A percentile compares a stretch with the other conserved stretches of the same genome.
Evolutionary conservation across 257 asterid genomes (phyloP).

Genomic region (Primulina huaijiensis): DNA sequence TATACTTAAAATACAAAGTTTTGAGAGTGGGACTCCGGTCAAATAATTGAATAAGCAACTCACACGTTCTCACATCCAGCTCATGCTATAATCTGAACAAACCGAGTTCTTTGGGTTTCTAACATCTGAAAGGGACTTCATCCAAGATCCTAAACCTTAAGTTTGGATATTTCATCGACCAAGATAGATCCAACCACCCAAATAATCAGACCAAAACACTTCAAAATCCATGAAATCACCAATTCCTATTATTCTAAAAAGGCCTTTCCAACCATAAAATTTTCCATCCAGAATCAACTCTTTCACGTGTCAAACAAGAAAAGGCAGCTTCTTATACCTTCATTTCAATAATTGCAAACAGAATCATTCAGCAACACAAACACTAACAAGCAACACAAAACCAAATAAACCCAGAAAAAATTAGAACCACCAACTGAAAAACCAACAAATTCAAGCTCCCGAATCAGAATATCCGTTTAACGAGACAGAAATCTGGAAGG

Average conservation of each 20-base stretch:
- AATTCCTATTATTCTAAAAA: neutral
- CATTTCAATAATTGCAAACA: neutral
- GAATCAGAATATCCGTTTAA: conserved; percentile 7
- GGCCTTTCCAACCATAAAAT: neutral
- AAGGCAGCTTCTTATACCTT: neutral
- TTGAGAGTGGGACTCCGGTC: neutral
- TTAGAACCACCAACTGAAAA: neutral
- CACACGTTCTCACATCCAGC: neutral
- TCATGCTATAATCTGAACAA: neutral
- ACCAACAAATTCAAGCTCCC: conserved; percentile 7
- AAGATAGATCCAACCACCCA: conserved; percentile 19
- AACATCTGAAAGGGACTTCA: conserved; percentile 15
- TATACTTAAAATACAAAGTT: conserved; percentile 1
- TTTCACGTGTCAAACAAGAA: neutral
- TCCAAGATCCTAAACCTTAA: neutral
- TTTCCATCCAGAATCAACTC: neutral
- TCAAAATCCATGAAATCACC: conserved; percentile 6
- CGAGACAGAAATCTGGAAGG: neutral
- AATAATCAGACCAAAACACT: neutral
- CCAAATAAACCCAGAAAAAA: neutral
- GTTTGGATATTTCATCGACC: conserved; percentile 17
- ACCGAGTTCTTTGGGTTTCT: conserved; percentile 13
- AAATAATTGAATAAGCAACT: neutral
- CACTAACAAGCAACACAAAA: neutral
- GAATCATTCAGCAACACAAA: neutral